Evolutionary conservation across 257 asterid genomes (phyloP).

Genomic region (Capsicum baccatum): DNA sequence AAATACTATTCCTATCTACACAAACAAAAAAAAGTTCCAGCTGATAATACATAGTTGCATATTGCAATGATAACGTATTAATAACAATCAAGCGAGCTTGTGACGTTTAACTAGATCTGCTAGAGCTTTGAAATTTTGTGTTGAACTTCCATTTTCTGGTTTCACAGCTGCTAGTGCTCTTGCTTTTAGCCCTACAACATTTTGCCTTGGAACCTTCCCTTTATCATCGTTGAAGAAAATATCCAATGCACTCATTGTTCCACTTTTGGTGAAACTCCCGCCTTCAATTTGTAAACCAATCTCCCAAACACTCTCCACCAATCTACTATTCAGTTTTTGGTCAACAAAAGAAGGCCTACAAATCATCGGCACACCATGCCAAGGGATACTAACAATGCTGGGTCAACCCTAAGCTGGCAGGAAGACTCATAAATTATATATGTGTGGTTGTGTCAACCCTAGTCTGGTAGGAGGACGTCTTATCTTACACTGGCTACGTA

Average conservation of each 20-base stretch:
- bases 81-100: neutral
- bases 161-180: conserved; percentile 46
- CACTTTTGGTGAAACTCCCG: conserved; percentile 45
- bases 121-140: conserved; percentile 43
- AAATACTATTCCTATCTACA: no score
- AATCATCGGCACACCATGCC: conserved; percentile 64
- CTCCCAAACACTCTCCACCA: conserved; percentile 61
- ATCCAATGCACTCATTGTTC: conserved; percentile 41
- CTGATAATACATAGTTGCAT: no score
- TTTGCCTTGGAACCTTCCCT: conserved; percentile 42
- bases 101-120: conserved; percentile 33
- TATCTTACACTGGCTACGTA: no score
- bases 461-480: no score
- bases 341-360: conserved; percentile 77
- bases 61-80: no score
- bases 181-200: conserved; percentile 38
- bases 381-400: no score
- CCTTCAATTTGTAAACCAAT: conserved; percentile 52
- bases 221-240: conserved; percentile 33
- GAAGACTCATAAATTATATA: no score
- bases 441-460: no score
- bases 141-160: conserved; percentile 49
- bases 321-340: conserved; percentile 55
- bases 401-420: no score
- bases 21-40: no score